Base-by-base conservation (phyloP, 495 filamentous ascomycete species). In the Penicillium subrubescens region DNA sequence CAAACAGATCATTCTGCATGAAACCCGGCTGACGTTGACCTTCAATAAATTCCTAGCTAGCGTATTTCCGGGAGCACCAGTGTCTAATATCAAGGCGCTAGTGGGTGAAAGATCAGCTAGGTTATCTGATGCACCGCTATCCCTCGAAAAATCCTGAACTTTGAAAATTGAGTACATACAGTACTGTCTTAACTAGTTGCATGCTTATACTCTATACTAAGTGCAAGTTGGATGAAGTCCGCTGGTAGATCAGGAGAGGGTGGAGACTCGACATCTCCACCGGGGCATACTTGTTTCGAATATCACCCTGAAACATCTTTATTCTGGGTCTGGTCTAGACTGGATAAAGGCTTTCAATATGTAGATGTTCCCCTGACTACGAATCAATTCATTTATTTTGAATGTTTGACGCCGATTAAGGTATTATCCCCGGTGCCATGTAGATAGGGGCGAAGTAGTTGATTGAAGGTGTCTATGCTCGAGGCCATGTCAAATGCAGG, bases 271-370 rank as follows among this genome's bases (percentile, higher is more conserved):
- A 5, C 1, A 31, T 56, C 33, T 31, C 4, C 53, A n/a, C n/a
- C n/a, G n/a, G n/a, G n/a, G n/a, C n/a, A 56, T 56, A 35, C 33
- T 25, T 35, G 53, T 56, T 56, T 56, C 53, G 33, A 56, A 31
- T 8, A n/a, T 15, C 21, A 21, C 8, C 53, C 19, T 56, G 53
- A 56, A 56, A 56, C 53, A 56, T 35, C 8, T 8, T 37, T 15
- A 21, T n/a, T 33, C 23, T 31, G 33, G 53, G 53, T 35, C 53
- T 56, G 53, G 53, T 35, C 53, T 56, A 6, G n/a, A 33, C 14
- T 17, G 37, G 0, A 15, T 8, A n/a, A 54, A 55, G 52, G 31
- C 31, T 35, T 33, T 8, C 5, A 33, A 33, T 3, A 8, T 19
- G 6, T 5, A 33, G 8, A 35, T 14, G 29, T 10, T 12, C 27